A percentile compares a stretch with the other conserved stretches of the same genome.
Conservation (phyloP, 2,329 filamentous ascomycete genomes). For the Macroventuria anomochaeta region DNA sequence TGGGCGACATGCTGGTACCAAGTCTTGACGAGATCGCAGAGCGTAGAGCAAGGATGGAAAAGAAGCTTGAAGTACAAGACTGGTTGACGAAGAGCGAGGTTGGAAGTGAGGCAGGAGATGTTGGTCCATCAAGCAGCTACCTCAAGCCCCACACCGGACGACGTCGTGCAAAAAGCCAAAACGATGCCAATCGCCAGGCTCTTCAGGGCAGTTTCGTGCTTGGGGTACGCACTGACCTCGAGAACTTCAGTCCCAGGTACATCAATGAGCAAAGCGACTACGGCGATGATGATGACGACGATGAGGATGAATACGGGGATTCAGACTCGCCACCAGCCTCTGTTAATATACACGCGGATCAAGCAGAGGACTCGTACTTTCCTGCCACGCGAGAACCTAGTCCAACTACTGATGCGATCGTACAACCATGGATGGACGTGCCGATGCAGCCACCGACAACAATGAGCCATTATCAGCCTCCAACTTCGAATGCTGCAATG, state of each 20-base stretch:
- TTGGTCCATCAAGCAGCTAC: conserved; percentile 36
- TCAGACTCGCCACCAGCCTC: conserved; percentile 43
- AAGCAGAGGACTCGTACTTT: conserved; percentile 42
- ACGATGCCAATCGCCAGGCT: conserved; percentile 43
- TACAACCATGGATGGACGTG: conserved; percentile 59
- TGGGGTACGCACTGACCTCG: conserved; percentile 41
- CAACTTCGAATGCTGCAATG: conserved; percentile 63
- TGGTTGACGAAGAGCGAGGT: conserved; percentile 59
- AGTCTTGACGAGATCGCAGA: conserved; percentile 60
- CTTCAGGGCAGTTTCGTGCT: conserved; percentile 36
- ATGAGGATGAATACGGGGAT: conserved; percentile 29
- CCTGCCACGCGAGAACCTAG: conserved; percentile 32
- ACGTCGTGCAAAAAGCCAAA: conserved; percentile 57
- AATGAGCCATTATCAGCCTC: conserved; percentile 54
- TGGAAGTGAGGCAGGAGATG: conserved; percentile 56
- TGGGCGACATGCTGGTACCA: conserved; percentile 52
- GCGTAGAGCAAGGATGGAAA: conserved; percentile 56
- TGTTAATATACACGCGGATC: conserved; percentile 35
- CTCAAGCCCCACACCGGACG: conserved; percentile 42
- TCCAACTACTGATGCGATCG: conserved; percentile 28
- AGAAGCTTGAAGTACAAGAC: conserved; percentile 60
- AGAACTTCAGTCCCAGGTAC: conserved; percentile 48
- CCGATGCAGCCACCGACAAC: conserved; percentile 43
- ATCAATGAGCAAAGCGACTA: conserved; percentile 49
- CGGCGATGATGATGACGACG: conserved; percentile 46